Conservation (phyloP, 1,139 yeast genomes). For the Meyerozyma guilliermondii region DNA sequence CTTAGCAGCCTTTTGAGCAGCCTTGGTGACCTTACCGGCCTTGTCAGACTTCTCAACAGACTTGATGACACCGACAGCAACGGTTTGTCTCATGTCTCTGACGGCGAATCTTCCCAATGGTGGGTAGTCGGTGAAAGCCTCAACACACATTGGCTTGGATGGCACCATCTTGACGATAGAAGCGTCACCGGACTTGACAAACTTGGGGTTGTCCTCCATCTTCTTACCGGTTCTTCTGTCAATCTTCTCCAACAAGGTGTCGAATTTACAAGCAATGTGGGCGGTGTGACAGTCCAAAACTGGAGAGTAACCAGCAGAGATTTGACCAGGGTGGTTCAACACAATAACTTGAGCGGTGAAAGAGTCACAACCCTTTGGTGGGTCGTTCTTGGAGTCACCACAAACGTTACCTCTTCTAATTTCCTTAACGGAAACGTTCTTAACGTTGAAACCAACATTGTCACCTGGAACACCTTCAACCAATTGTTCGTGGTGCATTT, state of each 20-base stretch:
- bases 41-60: conserved; percentile 92
- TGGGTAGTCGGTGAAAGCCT: conserved; percentile 95
- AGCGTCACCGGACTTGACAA: conserved; percentile 91
- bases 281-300: conserved; percentile 94
- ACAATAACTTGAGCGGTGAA: conserved; percentile 88
- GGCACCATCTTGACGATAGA: conserved; percentile 89
- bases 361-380: conserved; percentile 78
- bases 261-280: conserved; percentile 91
- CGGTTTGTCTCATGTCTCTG: conserved; percentile 99
- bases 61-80: conserved; percentile 99
- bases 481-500: conserved; percentile 91
- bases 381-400: conserved; percentile 95
- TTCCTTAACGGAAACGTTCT: conserved; percentile 31
- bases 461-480: conserved; percentile 88
- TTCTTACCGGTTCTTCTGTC: conserved; percentile 94
- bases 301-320: conserved; percentile 90
- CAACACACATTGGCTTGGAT: conserved; percentile 97
- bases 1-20: conserved; percentile 98
- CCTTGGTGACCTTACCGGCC: conserved; percentile 99
- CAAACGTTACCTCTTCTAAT: conserved; percentile 94
- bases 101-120: conserved; percentile 99
- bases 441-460: conserved; percentile 93
- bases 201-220: conserved; percentile 78
- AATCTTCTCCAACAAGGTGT: conserved; percentile 78
- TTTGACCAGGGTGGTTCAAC: conserved; percentile 93